phyloP scores from a whole-genome alignment of 176 grass and related monocot genomes.

The Guadua angustifolia region DNA sequence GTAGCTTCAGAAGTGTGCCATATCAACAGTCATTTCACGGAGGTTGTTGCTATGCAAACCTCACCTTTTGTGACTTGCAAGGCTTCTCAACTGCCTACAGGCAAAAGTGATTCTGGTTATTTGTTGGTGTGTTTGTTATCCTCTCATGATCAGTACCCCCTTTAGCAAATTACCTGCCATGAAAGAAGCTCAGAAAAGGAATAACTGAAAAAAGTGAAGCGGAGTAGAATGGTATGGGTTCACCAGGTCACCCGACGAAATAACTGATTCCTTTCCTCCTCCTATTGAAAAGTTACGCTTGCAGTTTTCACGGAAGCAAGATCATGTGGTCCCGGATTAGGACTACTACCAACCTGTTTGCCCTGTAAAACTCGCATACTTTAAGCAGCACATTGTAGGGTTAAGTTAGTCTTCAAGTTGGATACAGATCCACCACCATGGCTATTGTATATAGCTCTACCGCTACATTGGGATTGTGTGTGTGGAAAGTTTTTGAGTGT shows the following conservation, averaged over 20 bases:
- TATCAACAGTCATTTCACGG: constrained; percentile 20
- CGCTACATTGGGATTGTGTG: not conserved
- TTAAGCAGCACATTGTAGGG: constrained; percentile 18
- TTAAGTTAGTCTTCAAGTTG: constrained; percentile 31
- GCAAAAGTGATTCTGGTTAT: constrained; percentile 34
- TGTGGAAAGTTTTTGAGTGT: constrained; percentile 9
- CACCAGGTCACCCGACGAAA: constrained; percentile 41
- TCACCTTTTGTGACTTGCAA: constrained; percentile 59
- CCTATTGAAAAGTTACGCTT: constrained; percentile 44
- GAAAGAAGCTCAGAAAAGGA: constrained; percentile 41
- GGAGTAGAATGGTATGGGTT: constrained; percentile 43
- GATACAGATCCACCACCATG: constrained; percentile 28
- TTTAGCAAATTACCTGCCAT: constrained; percentile 41
- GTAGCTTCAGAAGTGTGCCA: constrained; percentile 36
- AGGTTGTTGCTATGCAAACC: constrained; percentile 48
- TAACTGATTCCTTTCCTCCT: constrained; percentile 57
- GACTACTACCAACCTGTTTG: constrained; percentile 39
- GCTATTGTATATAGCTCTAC: constrained; percentile 6
- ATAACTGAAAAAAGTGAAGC: constrained; percentile 48
- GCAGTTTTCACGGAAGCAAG: constrained; percentile 41
- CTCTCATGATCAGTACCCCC: constrained; percentile 36
- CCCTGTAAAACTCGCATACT: constrained; percentile 19
- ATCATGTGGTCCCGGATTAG: constrained; percentile 50
- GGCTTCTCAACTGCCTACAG: constrained; percentile 42
- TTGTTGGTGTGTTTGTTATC: constrained; percentile 51